Evolutionary conservation across 148 eudicot genomes (phyloP).

Genomic region (Euryodendron excelsum): DNA sequence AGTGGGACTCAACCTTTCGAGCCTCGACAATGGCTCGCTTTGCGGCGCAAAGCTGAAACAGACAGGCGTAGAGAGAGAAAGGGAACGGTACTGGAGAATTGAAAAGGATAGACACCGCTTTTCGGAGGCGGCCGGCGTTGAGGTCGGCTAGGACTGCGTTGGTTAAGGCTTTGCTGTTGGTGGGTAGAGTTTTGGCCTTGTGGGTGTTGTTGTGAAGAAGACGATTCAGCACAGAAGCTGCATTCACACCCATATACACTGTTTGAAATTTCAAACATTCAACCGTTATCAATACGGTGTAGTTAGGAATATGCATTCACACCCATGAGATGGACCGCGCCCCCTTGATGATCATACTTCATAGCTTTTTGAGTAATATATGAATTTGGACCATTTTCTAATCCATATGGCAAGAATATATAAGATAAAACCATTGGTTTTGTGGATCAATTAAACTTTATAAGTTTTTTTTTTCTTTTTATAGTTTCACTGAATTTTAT

Average conservation of each 20-base stretch:
- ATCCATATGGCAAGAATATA: too few relatives aligned
- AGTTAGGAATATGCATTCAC: too few relatives aligned
- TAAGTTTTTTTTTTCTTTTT: too few relatives aligned
- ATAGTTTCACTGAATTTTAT: too few relatives aligned
- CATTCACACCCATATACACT: constrained; percentile 13
- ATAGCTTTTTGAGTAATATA: too few relatives aligned
- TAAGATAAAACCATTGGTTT: too few relatives aligned
- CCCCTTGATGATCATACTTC: too few relatives aligned
- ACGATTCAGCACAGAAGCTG: constrained; percentile 8
- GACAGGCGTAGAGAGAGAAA: constrained; percentile 51
- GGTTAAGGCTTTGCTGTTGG: constrained; percentile 25
- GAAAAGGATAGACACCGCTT: constrained; percentile 60
- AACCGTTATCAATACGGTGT: too few relatives aligned
- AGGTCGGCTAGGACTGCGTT: constrained; percentile 39
- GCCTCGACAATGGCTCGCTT: constrained; percentile 52
- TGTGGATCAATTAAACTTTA: too few relatives aligned
- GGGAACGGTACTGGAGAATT: constrained; percentile 49
- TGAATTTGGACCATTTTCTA: too few relatives aligned
- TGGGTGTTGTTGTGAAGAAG: constrained; percentile 8
- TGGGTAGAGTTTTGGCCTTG: constrained; percentile 18
- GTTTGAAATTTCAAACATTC: too few relatives aligned
- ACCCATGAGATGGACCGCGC: too few relatives aligned
- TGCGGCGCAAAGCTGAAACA: constrained; percentile 54
- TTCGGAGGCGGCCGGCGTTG: constrained; percentile 40
- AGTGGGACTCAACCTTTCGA: constrained; percentile 70